Percentiles rank a stretch among this genome's conserved stretches.
These are phyloP conservation scores for Pterocarpus macrocarpus DNA, from an alignment of 306 rosid species.

Conservation along the genomic window DNA sequence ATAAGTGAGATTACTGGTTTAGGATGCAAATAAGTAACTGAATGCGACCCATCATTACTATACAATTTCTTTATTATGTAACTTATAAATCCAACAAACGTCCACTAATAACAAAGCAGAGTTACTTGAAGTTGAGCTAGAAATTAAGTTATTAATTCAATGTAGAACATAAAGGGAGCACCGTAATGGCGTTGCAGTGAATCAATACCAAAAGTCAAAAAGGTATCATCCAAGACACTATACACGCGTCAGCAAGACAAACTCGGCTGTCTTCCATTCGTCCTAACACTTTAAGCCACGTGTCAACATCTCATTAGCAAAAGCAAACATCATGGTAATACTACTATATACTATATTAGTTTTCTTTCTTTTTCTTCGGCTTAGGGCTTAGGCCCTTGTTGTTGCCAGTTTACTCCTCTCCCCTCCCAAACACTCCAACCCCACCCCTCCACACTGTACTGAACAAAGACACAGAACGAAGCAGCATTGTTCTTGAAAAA, in stretches of 20 bases:
- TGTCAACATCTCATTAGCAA: conserved; percentile 25
- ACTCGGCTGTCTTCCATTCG: conserved; percentile 63
- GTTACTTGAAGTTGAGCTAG: background rate
- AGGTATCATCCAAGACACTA: conserved; percentile 59
- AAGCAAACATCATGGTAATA: background rate
- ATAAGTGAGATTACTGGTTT: too few relatives aligned
- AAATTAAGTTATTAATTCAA: background rate
- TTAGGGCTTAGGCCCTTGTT: conserved; percentile 51
- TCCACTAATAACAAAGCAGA: background rate
- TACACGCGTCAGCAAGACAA: conserved; percentile 76
- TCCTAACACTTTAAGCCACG: conserved; percentile 47
- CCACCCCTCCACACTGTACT: conserved; percentile 36
- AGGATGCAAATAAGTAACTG: too few relatives aligned
- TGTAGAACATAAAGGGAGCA: conserved; percentile 14
- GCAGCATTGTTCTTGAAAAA: conserved; percentile 41
- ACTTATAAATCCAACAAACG: background rate
- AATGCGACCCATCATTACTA: background rate
- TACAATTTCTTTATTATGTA: background rate
- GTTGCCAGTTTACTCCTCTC: background rate
- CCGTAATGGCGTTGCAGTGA: conserved; percentile 26
- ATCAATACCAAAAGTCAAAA: conserved; percentile 61
- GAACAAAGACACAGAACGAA: conserved; percentile 53
- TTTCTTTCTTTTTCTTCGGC: background rate
- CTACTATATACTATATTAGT: background rate
- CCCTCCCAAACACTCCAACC: conserved; percentile 33